phyloP scores from a whole-genome alignment of 305 asterid genomes.

The Lippia alba region DNA sequence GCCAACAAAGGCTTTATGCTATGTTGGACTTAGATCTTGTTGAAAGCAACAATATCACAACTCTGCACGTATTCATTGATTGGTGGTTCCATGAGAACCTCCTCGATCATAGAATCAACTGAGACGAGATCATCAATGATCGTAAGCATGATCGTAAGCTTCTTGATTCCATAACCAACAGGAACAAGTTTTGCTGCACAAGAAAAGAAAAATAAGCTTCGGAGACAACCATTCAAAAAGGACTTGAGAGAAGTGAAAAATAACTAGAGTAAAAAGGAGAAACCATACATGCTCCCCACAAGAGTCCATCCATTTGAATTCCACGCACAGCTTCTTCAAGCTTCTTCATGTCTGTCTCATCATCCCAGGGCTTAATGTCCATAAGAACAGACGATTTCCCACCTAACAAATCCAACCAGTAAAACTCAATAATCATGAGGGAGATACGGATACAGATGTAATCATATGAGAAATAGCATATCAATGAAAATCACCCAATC shows the following conservation, averaged over 20 bases:
- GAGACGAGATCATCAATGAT: slow-evolving; percentile 91
- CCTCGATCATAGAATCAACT: slow-evolving; percentile 85
- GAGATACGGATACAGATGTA: neutral
- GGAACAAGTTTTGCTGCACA: slow-evolving; percentile 84
- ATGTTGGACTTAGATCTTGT: slow-evolving; percentile 72
- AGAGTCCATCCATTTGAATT: slow-evolving; percentile 68
- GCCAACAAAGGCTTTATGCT: slow-evolving; percentile 41
- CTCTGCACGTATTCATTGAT: slow-evolving; percentile 80
- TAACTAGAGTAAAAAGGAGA: neutral
- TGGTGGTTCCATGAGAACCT: slow-evolving; percentile 82
- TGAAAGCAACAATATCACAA: slow-evolving; percentile 97
- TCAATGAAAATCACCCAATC: neutral
- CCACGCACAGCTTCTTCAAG: slow-evolving; percentile 81
- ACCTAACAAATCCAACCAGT: slow-evolving; percentile 47
- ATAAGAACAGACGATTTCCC: slow-evolving; percentile 94
- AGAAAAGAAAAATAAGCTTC: slow-evolving; percentile 13
- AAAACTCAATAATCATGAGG: slow-evolving; percentile 5
- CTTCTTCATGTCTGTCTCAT: slow-evolving; percentile 93
- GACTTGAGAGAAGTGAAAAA: neutral
- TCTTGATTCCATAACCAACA: slow-evolving; percentile 94
- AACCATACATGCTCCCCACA: slow-evolving; percentile 95
- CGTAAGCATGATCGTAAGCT: slow-evolving; percentile 88
- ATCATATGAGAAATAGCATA: neutral
- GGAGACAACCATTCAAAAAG: neutral
- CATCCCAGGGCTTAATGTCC: slow-evolving; percentile 99